Conservation (phyloP, 495 filamentous ascomycete species). For the Tetracladium marchalianum region DNA sequence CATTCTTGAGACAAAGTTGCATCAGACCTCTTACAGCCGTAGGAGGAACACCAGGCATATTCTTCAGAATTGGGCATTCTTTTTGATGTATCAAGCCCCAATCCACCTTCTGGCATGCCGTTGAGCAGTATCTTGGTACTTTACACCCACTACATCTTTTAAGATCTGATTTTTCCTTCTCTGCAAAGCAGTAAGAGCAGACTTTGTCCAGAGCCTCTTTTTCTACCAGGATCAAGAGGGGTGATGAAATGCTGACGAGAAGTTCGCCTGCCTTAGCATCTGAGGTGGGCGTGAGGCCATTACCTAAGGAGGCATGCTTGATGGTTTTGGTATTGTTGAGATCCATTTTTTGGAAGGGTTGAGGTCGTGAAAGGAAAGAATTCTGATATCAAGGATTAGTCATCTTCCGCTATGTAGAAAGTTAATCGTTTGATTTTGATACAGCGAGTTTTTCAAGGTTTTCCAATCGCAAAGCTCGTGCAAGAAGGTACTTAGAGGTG, state of each 20-base stretch:
- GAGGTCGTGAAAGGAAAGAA: no score
- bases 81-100: conserved; percentile 42
- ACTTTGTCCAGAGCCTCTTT: conserved; percentile 6
- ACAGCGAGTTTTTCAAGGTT: no score
- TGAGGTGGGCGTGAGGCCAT: conserved; percentile 25
- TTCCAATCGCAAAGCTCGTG: no score
- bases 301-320: conserved; percentile 19
- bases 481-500: no score
- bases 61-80: conserved; percentile 35
- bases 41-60: conserved; percentile 23
- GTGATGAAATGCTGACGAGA: conserved; percentile 29
- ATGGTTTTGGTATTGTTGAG: conserved; percentile 8
- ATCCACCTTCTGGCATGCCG: conserved; percentile 42
- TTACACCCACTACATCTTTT: conserved; percentile 42
- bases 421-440: no score
- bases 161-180: conserved; percentile 1
- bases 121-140: conserved; percentile 40
- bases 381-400: no score
- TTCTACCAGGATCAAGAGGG: conserved; percentile 34
- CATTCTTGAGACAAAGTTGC: conserved; percentile 27
- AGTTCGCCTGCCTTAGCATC: conserved; percentile 27
- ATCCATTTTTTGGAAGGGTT: conserved; percentile 1
- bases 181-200: conserved; percentile 9
- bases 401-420: no score
- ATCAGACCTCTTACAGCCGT: conserved; percentile 35